Evolutionary conservation across 805 yeast species (phyloP), one percentile per base, ranked within the genome.

Genomic region (Cephaloascus fragrans): DNA sequence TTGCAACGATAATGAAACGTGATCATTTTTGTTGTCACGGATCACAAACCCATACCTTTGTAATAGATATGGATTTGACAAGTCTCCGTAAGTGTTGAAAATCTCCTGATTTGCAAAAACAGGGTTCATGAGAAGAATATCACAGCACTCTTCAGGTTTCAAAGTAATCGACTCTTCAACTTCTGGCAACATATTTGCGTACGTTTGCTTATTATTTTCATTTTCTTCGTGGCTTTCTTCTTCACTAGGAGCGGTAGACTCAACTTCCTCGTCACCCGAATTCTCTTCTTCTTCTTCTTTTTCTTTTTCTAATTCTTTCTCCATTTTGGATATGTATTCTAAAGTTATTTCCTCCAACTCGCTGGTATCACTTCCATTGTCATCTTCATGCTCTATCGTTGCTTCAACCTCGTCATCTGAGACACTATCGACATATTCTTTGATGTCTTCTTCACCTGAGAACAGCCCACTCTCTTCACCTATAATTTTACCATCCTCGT

Each of bases 61-160:
- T 12, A 88, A 55, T 32, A 89, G 59, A 29, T 74, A 69, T 0
- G 83, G 66, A 47, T 84, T 86, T 14, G 80, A 59, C 32, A 81
- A 64, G 19, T 78, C 81, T 0, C 96, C 97, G 49, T 88, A 89
- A 0, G 93, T 78, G 58, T 86, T 88, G 64, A 79, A 84, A 12
- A 90, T 51, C 51, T 90, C 96, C 10, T 64, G 55, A 5, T 76
- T 75, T 26, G 59, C 52, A 1, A 49, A 37, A 1, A 84, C 73
- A 2, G 57, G 51, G 12, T 52, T 54, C 16, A 66, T 62, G 2
- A 80, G 50, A 0, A 74, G 66, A 12, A 88, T 75, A 48, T 87
- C 96, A 48, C 95, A 85, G 45, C 88, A 80, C 41, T 75, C 73
- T 38, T 69, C 71, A 2, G 73, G 62, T 37, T 48, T 47, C 3